phyloP scores from a whole-genome alignment of 2,329 filamentous ascomycete species.

The Colletotrichum sp. region DNA sequence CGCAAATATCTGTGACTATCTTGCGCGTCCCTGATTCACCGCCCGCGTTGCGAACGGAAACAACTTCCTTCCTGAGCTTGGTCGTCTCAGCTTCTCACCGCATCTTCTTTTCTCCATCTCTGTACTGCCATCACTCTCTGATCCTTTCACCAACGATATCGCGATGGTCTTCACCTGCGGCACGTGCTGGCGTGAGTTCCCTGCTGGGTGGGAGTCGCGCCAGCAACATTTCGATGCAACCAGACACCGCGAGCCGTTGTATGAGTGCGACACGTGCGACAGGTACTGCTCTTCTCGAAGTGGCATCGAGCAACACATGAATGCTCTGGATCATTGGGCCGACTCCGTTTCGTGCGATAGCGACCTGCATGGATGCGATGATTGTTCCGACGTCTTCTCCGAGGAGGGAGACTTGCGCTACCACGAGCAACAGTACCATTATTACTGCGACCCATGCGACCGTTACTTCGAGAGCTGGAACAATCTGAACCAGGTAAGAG shows the following conservation, averaged over 20 bases:
- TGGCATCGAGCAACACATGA: constrained; percentile 32
- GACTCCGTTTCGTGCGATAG: background rate
- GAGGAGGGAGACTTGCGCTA: constrained; percentile 21
- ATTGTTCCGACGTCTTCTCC: constrained; percentile 29
- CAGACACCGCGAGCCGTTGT: background rate
- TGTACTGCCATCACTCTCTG: background rate
- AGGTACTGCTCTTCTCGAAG: constrained; percentile 24
- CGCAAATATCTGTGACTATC: background rate
- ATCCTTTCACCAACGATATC: background rate
- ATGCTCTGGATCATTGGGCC: constrained; percentile 27
- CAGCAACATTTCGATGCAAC: constrained; percentile 17
- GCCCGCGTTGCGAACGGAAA: background rate
- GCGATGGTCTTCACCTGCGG: constrained; percentile 16
- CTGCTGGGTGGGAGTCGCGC: constrained; percentile 15
- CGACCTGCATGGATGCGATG: constrained; percentile 32
- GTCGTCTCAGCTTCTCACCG: background rate
- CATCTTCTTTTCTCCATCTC: background rate
- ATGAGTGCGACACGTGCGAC: constrained; percentile 31
- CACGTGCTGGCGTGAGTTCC: constrained; percentile 15
- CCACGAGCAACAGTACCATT: background rate
- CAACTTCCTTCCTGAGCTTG: background rate
- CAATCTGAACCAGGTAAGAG: background rate
- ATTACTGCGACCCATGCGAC: background rate
- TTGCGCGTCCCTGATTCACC: background rate
- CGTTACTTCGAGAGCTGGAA: background rate